These are phyloP conservation scores for Ophiosphaerella korrae DNA, from an alignment of 2,329 filamentous ascomycete genomes.

Conservation along the genomic window DNA sequence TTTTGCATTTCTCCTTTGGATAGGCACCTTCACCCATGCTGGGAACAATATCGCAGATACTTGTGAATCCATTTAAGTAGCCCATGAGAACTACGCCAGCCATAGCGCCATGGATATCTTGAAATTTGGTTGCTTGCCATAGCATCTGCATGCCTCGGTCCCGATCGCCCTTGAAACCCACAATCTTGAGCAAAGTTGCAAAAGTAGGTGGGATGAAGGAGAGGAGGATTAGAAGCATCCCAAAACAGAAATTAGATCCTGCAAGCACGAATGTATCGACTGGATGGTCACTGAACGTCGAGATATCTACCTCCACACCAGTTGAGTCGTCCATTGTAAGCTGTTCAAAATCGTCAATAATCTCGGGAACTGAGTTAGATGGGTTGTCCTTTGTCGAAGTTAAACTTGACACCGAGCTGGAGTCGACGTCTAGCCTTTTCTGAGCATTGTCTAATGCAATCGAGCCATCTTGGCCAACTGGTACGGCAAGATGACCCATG, in stretches of 20 bases:
- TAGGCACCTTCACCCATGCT: conserved; percentile 65
- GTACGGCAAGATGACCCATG: conserved; percentile 49
- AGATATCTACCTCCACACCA: conserved; percentile 61
- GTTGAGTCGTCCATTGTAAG: conserved; percentile 36
- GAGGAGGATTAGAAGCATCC: conserved; percentile 82
- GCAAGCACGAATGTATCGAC: conserved; percentile 89
- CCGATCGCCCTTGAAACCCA: conserved; percentile 90
- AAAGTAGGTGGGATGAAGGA: conserved; percentile 93
- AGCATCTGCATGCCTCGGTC: conserved; percentile 82
- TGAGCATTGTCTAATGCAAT: conserved; percentile 31
- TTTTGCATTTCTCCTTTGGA: conserved; percentile 69
- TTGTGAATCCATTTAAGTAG: conserved; percentile 87
- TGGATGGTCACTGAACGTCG: conserved; percentile 69
- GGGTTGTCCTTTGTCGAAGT: conserved; percentile 24
- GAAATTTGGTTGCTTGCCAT: conserved; percentile 85
- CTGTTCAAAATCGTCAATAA: conserved; percentile 38
- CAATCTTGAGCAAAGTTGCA: conserved; percentile 80
- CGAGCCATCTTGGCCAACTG: conserved; percentile 27
- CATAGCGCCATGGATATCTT: conserved; percentile 91
- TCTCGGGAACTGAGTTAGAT: conserved; percentile 24
- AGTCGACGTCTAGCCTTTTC: conserved; percentile 25
- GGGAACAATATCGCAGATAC: conserved; percentile 85
- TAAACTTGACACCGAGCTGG: conserved; percentile 32
- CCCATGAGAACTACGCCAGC: conserved; percentile 79
- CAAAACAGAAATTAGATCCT: conserved; percentile 87